Conservation (phyloP, 495 filamentous ascomycete species). For the Friedmanniomyces simplex region DNA sequence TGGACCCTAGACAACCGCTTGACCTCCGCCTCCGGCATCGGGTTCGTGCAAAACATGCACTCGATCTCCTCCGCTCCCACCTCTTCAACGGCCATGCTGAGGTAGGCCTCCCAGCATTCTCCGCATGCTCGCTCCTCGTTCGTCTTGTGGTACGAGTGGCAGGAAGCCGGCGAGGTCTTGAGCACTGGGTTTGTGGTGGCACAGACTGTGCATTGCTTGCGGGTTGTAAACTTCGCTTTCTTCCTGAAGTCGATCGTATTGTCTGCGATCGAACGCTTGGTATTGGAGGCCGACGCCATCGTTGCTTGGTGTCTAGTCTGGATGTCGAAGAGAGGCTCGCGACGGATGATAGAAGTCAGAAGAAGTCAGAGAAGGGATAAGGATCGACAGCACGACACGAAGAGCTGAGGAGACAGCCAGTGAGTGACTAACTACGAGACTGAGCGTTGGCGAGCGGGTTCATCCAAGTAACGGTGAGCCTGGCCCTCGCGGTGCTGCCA, state of each 20-base stretch:
- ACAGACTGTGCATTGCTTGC: background rate
- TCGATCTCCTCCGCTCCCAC: background rate
- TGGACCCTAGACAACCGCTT: background rate
- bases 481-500: too few relatives aligned
- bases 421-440: too few relatives aligned
- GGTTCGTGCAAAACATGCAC: conserved; percentile 1
- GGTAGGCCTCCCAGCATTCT: background rate
- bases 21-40: background rate
- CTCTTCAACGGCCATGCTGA: background rate
- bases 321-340: too few relatives aligned
- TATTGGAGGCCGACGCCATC: too few relatives aligned
- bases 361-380: too few relatives aligned
- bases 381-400: too few relatives aligned
- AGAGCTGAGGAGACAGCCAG: too few relatives aligned
- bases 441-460: too few relatives aligned
- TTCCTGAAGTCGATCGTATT: background rate
- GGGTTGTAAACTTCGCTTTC: background rate
- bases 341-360: too few relatives aligned
- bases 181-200: background rate
- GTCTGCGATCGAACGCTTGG: too few relatives aligned
- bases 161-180: background rate
- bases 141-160: background rate
- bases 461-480: too few relatives aligned
- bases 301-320: too few relatives aligned
- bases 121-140: background rate